Percentiles rank a stretch among this genome's conserved stretches.
Evolutionary conservation across 441 rosid genomes (phyloP).

Genomic region (Aleurites moluccanus): DNA sequence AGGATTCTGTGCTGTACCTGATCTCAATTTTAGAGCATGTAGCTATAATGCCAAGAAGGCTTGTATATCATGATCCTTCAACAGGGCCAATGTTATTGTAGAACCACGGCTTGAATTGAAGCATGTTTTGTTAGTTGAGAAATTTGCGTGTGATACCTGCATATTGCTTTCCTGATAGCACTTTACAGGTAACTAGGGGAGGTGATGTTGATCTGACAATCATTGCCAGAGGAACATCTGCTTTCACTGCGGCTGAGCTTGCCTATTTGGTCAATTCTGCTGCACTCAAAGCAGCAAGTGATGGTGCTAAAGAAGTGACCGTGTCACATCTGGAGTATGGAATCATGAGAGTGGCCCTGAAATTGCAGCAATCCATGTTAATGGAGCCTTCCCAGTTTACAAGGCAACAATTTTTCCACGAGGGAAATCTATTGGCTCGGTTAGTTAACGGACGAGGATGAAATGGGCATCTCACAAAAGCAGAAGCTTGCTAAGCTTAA

Average conservation of each 20-base stretch:
- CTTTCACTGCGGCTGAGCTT: slow-evolving; percentile 92
- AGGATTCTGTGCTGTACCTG: background rate
- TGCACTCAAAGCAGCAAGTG: slow-evolving; percentile 97
- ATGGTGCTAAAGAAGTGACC: slow-evolving; percentile 78
- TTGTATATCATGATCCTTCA: background rate
- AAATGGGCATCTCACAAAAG: slow-evolving; percentile 62
- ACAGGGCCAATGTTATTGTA: background rate
- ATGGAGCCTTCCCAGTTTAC: slow-evolving; percentile 92
- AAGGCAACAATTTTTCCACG: slow-evolving; percentile 96
- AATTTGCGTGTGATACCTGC: background rate
- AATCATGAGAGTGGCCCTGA: slow-evolving; percentile 97
- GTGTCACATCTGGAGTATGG: slow-evolving; percentile 90
- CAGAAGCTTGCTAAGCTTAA: slow-evolving; percentile 97
- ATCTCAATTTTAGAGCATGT: background rate
- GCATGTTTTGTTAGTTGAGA: background rate
- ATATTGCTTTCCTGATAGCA: background rate
- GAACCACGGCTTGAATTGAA: background rate
- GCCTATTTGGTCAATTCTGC: slow-evolving; percentile 85
- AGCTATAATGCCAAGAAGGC: background rate
- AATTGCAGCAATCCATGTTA: slow-evolving; percentile 83
- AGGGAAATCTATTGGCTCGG: slow-evolving; percentile 92
- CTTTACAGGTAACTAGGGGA: slow-evolving; percentile 64
- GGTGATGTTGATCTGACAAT: slow-evolving; percentile 91
- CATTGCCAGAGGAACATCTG: slow-evolving; percentile 93
- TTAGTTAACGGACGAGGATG: slow-evolving; percentile 78